phyloP scores from a whole-genome alignment of 106 monocot genomes.

The Allium fistulosum region DNA sequence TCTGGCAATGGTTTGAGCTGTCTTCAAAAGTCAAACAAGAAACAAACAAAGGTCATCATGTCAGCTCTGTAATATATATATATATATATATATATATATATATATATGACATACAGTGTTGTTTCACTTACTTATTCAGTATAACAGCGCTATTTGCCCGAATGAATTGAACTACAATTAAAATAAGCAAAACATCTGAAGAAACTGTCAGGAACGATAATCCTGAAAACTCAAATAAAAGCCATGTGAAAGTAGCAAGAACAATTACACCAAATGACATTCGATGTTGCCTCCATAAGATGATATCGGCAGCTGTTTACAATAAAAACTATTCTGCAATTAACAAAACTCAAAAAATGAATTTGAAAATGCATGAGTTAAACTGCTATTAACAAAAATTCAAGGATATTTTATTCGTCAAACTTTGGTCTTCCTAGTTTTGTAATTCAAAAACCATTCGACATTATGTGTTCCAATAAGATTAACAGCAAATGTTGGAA shows the following conservation, averaged over 20 bases:
- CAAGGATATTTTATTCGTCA: too few relatives aligned
- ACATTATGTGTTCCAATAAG: too few relatives aligned
- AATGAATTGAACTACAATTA: conserved; percentile 66
- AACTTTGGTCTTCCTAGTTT: too few relatives aligned
- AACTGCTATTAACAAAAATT: too few relatives aligned
- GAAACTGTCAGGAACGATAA: conserved; percentile 64
- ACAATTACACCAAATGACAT: conserved; percentile 52
- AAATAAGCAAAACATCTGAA: conserved; percentile 76
- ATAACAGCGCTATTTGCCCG: conserved; percentile 52
- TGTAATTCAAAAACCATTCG: too few relatives aligned
- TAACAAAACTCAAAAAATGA: neutral
- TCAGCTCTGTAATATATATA: neutral
- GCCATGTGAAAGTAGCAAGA: conserved; percentile 68
- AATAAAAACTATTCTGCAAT: neutral
- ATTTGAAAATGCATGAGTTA: neutral
- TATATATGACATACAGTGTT: neutral
- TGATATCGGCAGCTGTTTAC: conserved; percentile 79
- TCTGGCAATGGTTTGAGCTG: conserved; percentile 83
- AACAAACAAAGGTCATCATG: neutral
- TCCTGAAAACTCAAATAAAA: conserved; percentile 73
- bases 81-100: neutral
- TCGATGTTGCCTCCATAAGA: conserved; percentile 61
- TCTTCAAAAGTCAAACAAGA: conserved; percentile 20
- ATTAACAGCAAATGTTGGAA: too few relatives aligned
- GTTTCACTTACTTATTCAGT: conserved; percentile 57